Percentiles rank a stretch among this genome's conserved stretches.
These are phyloP conservation scores for Fusarium torulosum DNA, from an alignment of 2,329 filamentous ascomycete genomes.

Conservation along the genomic window DNA sequence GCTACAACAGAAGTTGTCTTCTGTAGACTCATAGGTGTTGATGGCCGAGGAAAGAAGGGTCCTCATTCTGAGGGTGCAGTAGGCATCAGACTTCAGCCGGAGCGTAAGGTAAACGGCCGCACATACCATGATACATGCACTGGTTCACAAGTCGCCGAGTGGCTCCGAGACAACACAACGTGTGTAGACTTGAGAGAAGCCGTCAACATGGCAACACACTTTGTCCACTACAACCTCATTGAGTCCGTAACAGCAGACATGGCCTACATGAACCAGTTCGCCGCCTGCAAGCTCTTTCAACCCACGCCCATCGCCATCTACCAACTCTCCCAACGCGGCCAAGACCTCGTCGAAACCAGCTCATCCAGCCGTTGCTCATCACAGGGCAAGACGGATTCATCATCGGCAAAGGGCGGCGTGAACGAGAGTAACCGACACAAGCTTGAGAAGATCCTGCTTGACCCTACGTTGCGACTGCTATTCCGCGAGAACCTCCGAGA, in stretches of 20 bases:
- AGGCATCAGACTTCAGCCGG: constrained; percentile 83
- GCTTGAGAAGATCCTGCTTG: constrained; percentile 90
- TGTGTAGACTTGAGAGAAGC: constrained; percentile 91
- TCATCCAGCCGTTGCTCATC: constrained; percentile 68
- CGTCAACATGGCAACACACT: constrained; percentile 82
- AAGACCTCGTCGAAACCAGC: constrained; percentile 70
- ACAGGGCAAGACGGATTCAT: constrained; percentile 65
- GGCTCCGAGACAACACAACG: constrained; percentile 96
- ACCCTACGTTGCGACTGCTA: constrained; percentile 86
- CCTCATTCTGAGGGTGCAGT: constrained; percentile 59
- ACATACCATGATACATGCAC: constrained; percentile 87
- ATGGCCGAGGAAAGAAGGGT: constrained; percentile 84
- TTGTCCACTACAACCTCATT: constrained; percentile 88
- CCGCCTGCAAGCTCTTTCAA: constrained; percentile 76
- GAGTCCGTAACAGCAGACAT: constrained; percentile 77
- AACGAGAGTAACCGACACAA: constrained; percentile 94
- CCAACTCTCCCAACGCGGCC: constrained; percentile 83
- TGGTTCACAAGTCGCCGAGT: constrained; percentile 86
- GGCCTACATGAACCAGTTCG: constrained; percentile 72
- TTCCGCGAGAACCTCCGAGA: constrained; percentile 95
- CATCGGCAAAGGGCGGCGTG: constrained; percentile 65
- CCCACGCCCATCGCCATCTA: constrained; percentile 90
- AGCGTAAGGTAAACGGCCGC: constrained; percentile 83
- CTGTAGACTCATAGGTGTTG: constrained; percentile 84
- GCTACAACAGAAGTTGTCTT: constrained; percentile 95